Evolutionary conservation across 768 basidiomycete species (phyloP).

Genomic region (Sporobolomyces pararoseus): DNA sequence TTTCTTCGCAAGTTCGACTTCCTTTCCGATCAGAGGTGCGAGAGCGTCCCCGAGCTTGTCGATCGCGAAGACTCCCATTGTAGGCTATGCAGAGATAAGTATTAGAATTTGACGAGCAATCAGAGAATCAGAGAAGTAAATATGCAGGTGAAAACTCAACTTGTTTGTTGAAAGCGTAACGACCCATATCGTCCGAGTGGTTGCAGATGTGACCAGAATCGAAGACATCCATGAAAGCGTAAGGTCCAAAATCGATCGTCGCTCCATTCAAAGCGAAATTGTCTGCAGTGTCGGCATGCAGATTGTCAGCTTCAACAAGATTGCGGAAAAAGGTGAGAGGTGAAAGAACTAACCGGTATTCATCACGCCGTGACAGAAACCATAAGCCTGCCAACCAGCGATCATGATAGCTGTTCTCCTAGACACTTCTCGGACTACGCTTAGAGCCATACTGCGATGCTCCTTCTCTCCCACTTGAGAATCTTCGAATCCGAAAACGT

Average conservation of each 20-base stretch:
- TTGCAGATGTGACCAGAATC: neutral
- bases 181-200: slow-evolving; percentile 69
- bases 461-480: neutral
- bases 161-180: slow-evolving; percentile 36
- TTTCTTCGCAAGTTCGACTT: slow-evolving; percentile 57
- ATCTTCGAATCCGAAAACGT: slow-evolving; percentile 38
- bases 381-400: slow-evolving; percentile 90
- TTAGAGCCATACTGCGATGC: slow-evolving; percentile 10
- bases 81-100: slow-evolving; percentile 46
- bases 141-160: neutral
- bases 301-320: no score
- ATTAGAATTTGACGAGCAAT: slow-evolving; percentile 20
- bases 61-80: slow-evolving; percentile 64
- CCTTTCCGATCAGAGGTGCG: slow-evolving; percentile 80
- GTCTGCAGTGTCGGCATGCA: slow-evolving; percentile 52
- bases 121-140: neutral
- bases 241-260: slow-evolving; percentile 59
- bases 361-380: slow-evolving; percentile 65
- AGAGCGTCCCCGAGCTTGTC: slow-evolving; percentile 62
- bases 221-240: slow-evolving; percentile 38
- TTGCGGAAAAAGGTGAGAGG: neutral
- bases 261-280: slow-evolving; percentile 58
- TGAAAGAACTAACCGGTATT: slow-evolving; percentile 65
- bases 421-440: slow-evolving; percentile 69
- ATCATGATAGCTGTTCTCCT: slow-evolving; percentile 86